A percentile compares a stretch with the other conserved stretches of the same genome.
phyloP scores from a whole-genome alignment of 345 rosid genomes.

The Arabis alpina region DNA sequence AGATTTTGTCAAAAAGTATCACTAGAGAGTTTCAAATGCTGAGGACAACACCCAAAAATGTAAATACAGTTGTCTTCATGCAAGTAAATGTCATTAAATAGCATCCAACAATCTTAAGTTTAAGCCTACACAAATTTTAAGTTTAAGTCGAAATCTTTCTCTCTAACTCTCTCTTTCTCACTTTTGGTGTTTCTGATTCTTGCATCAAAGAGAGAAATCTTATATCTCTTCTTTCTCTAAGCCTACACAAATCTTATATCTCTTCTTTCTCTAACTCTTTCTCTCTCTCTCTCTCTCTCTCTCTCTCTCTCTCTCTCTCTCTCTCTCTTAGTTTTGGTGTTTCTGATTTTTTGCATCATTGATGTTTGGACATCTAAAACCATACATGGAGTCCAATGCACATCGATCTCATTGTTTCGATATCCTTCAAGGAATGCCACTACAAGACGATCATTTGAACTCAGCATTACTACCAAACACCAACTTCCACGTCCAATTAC shows the following conservation, averaged over 20 bases:
- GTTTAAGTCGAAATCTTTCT: neutral
- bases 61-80: slow-evolving; percentile 33
- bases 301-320: too few relatives aligned
- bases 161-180: neutral
- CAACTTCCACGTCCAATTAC: slow-evolving; percentile 38
- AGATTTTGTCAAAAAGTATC: slow-evolving; percentile 38
- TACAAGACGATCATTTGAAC: slow-evolving; percentile 48
- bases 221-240: too few relatives aligned
- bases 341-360: slow-evolving; percentile 14
- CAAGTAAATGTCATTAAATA: slow-evolving; percentile 39
- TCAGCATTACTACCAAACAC: slow-evolving; percentile 37
- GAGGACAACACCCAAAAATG: neutral
- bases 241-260: too few relatives aligned
- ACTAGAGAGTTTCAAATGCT: slow-evolving; percentile 31
- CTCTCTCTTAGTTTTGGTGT: slow-evolving; percentile 2
- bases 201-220: slow-evolving; percentile 13
- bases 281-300: neutral
- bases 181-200: slow-evolving; percentile 15
- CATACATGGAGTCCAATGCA: slow-evolving; percentile 28
- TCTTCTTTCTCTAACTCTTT: too few relatives aligned
- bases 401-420: slow-evolving; percentile 43
- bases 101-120: slow-evolving; percentile 2
- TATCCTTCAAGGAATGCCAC: slow-evolving; percentile 34
- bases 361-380: slow-evolving; percentile 22
- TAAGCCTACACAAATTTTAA: slow-evolving; percentile 20